A percentile compares a stretch with the other conserved stretches of the same genome.
phyloP scores from a whole-genome alignment of 331 rosid genomes.

The Stylosanthes scabra region DNA sequence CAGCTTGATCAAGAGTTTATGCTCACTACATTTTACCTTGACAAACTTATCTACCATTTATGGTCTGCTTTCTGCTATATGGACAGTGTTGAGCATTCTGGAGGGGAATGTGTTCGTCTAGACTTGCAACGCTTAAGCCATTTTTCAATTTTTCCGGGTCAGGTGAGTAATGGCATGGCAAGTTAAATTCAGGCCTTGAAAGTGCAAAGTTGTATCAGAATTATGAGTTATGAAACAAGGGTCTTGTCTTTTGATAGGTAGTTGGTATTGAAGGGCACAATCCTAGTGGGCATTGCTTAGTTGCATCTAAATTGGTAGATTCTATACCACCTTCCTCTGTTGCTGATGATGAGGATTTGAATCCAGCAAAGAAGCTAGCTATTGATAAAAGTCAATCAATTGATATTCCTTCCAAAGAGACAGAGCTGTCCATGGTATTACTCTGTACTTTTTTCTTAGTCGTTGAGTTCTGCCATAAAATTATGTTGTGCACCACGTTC shows the following conservation, averaged over 20 bases:
- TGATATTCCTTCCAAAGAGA: slow-evolving; percentile 43
- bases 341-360: slow-evolving; percentile 54
- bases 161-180: slow-evolving; percentile 55
- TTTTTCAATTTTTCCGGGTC: slow-evolving; percentile 96
- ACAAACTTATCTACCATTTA: slow-evolving; percentile 28
- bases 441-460: slow-evolving; percentile 30
- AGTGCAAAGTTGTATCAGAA: slow-evolving; percentile 11
- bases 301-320: slow-evolving; percentile 87
- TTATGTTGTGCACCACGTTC: slow-evolving; percentile 11
- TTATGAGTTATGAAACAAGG: slow-evolving; percentile 34
- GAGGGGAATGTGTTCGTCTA: slow-evolving; percentile 89
- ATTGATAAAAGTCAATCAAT: slow-evolving; percentile 53
- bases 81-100: slow-evolving; percentile 76
- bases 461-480: slow-evolving; percentile 24
- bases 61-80: slow-evolving; percentile 29
- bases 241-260: slow-evolving; percentile 58
- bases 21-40: slow-evolving; percentile 23
- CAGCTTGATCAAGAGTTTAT: slow-evolving; percentile 16
- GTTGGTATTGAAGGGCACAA: slow-evolving; percentile 91
- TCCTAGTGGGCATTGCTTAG: slow-evolving; percentile 96
- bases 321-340: slow-evolving; percentile 60
- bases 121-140: slow-evolving; percentile 73
- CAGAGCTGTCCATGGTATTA: slow-evolving; percentile 74
- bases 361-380: slow-evolving; percentile 82
- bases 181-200: slow-evolving; percentile 31